Evolutionary conservation across 2,329 filamentous ascomycete genomes (phyloP).

Genomic region (Stemphylium vesicarium): DNA sequence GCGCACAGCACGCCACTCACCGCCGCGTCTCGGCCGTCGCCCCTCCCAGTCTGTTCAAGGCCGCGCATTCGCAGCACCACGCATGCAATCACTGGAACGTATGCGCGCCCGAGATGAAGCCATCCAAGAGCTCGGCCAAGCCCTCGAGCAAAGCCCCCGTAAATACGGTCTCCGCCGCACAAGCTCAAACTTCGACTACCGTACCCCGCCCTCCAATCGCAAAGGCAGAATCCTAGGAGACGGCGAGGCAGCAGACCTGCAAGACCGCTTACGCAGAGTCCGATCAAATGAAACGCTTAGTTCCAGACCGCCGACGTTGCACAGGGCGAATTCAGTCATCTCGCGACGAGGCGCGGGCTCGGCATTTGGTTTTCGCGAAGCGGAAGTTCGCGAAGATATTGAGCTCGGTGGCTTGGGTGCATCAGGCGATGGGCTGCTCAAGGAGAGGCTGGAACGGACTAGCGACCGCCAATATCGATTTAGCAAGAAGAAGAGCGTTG

Average conservation of each 20-base stretch:
- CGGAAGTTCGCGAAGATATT: conserved; percentile 46
- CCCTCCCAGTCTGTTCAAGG: conserved; percentile 55
- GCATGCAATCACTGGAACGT: conserved; percentile 58
- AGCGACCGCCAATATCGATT: conserved; percentile 42
- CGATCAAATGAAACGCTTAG: conserved; percentile 42
- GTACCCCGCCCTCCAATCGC: conserved; percentile 43
- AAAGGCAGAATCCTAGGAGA: conserved; percentile 41
- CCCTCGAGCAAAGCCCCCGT: conserved; percentile 54
- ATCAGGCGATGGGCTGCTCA: conserved; percentile 35
- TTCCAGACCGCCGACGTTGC: conserved; percentile 25
- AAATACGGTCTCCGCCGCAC: conserved; percentile 44
- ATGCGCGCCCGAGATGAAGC: conserved; percentile 52
- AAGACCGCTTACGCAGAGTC: conserved; percentile 36
- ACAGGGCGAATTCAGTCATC: conserved; percentile 28
- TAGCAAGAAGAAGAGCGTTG: conserved; percentile 42
- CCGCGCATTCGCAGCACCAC: conserved; percentile 59
- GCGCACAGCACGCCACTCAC: conserved; percentile 40
- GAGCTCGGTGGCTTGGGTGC: conserved; percentile 38
- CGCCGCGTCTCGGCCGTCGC: conserved; percentile 39
- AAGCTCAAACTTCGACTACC: conserved; percentile 42
- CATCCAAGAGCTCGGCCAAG: conserved; percentile 50
- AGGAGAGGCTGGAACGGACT: conserved; percentile 40
- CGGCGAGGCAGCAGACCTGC: conserved; percentile 39
- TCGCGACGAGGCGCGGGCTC: conserved; percentile 33
- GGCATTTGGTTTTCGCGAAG: conserved; percentile 45